phyloP scores from a whole-genome alignment of 2,329 filamentous ascomycete genomes.

The Amesomyces nigricolor region DNA sequence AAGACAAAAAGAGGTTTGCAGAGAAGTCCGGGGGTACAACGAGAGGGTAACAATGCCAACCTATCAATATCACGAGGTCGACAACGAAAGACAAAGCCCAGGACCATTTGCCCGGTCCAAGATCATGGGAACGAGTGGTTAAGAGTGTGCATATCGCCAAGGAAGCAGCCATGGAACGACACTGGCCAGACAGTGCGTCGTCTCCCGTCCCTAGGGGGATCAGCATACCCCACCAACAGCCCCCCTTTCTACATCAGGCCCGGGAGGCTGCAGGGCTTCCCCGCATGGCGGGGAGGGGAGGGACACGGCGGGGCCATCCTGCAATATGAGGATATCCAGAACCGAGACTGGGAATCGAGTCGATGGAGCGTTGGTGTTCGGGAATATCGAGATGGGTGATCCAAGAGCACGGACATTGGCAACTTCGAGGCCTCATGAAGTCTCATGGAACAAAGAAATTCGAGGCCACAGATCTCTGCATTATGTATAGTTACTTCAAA shows the following conservation, averaged over 20 bases:
- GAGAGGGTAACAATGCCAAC: background rate
- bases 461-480: no score
- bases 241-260: background rate
- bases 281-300: background rate
- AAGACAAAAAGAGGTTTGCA: no score
- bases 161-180: background rate
- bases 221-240: constrained; percentile 8
- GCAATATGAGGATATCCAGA: no score
- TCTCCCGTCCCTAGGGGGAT: background rate
- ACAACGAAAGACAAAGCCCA: background rate
- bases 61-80: background rate
- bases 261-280: background rate
- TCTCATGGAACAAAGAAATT: no score
- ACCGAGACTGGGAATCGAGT: no score
- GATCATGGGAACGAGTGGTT: constrained; percentile 1
- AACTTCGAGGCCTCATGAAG: no score
- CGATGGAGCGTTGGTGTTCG: no score
- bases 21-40: no score
- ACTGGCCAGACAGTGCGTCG: background rate
- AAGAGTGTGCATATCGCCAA: background rate
- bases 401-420: no score
- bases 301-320: background rate
- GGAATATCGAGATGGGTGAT: no score
- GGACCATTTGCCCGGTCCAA: background rate
- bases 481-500: background rate